These are phyloP conservation scores for Suillus discolor DNA, from an alignment of 768 basidiomycete species.

Conservation along the genomic window DNA sequence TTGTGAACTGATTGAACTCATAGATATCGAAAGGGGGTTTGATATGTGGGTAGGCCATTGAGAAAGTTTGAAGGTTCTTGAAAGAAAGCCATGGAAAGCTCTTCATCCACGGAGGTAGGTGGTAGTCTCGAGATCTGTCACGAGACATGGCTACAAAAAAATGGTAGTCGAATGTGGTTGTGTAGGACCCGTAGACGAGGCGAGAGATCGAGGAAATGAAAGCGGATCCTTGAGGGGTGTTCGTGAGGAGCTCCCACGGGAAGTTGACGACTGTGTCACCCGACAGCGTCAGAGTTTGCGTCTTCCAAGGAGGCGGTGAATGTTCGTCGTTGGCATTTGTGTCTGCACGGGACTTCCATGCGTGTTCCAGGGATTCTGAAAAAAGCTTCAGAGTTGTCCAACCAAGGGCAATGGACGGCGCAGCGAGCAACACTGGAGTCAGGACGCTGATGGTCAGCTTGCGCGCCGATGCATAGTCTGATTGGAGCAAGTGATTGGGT, in stretches of 20 bases:
- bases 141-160: neutral
- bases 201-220: slow-evolving; percentile 37
- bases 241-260: slow-evolving; percentile 19
- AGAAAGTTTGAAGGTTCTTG: neutral
- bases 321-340: slow-evolving; percentile 11
- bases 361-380: slow-evolving; percentile 30
- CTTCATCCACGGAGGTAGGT: neutral
- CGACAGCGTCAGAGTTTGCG: slow-evolving; percentile 30
- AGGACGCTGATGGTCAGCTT: slow-evolving; percentile 25
- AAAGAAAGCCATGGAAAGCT: neutral
- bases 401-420: slow-evolving; percentile 31
- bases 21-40: neutral
- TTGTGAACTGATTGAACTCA: neutral
- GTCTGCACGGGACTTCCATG: slow-evolving; percentile 4
- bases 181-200: neutral
- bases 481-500: slow-evolving; percentile 17
- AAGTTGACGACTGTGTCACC: slow-evolving; percentile 15
- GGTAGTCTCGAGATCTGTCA: neutral
- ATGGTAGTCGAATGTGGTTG: neutral
- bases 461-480: neutral
- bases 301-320: slow-evolving; percentile 26
- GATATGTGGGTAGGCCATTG: neutral
- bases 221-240: slow-evolving; percentile 30
- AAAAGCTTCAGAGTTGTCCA: slow-evolving; percentile 35
- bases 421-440: slow-evolving; percentile 8